phyloP scores from a whole-genome alignment of 31 red algal species.

The Asparagopsis taxiformis region DNA sequence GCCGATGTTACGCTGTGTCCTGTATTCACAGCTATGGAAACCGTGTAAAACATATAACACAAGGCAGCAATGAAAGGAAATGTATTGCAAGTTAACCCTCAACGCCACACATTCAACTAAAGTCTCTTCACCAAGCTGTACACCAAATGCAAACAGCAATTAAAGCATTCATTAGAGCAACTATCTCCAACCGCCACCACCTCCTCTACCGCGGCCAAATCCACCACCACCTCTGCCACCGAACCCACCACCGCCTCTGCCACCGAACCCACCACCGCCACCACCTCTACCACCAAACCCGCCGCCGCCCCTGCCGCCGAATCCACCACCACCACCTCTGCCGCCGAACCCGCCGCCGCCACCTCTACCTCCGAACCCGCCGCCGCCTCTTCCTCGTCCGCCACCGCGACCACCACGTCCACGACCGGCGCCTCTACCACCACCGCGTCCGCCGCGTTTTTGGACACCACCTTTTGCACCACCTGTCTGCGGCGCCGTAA shows the following conservation, averaged over 20 bases:
- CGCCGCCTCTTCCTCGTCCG: conserved; percentile 39
- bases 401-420: conserved; percentile 39
- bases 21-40: too few relatives aligned
- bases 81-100: too few relatives aligned
- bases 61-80: too few relatives aligned
- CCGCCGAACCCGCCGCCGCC: conserved; percentile 13
- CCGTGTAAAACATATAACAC: too few relatives aligned
- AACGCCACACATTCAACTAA: too few relatives aligned
- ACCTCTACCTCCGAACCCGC: conserved; percentile 26
- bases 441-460: conserved; percentile 25
- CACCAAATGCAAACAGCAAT: too few relatives aligned
- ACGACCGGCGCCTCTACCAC: conserved; percentile 14
- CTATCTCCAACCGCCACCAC: conserved; percentile 48
- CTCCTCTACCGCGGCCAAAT: conserved; percentile 19
- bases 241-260: conserved; percentile 8
- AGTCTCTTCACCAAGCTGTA: too few relatives aligned
- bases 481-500: conserved; percentile 52
- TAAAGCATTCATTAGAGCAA: too few relatives aligned
- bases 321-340: conserved; percentile 33
- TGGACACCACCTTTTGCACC: conserved; percentile 33
- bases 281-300: conserved; percentile 16
- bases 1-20: too few relatives aligned
- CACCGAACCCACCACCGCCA: conserved; percentile 31
- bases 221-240: not conserved
- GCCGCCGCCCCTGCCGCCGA: conserved; percentile 31